Evolutionary conservation across 805 yeast genomes (phyloP).

Genomic region (Yamadazyma ubonensis): DNA sequence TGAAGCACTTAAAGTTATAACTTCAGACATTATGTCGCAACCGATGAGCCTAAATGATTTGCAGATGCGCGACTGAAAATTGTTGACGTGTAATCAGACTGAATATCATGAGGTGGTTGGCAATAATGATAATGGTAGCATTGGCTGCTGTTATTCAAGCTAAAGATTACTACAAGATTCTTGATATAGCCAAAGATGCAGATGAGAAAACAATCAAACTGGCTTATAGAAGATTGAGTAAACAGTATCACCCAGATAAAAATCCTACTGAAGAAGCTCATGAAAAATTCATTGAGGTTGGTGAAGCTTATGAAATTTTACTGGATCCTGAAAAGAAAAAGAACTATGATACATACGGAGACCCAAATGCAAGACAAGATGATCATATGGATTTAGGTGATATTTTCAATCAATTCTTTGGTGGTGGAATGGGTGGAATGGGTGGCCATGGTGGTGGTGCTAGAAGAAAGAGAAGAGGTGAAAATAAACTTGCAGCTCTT

Average conservation of each 20-base stretch:
- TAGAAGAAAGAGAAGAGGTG: constrained; percentile 57
- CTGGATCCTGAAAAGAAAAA: constrained; percentile 66
- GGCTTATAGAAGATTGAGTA: constrained; percentile 78
- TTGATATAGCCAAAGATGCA: constrained; percentile 71
- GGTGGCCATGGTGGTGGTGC: constrained; percentile 13
- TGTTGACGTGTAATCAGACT: constrained; percentile 7
- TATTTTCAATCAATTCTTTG: constrained; percentile 51
- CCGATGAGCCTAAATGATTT: too few relatives aligned
- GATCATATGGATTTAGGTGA: constrained; percentile 46
- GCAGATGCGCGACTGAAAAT: neutral
- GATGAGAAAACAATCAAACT: constrained; percentile 78
- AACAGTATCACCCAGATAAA: constrained; percentile 93
- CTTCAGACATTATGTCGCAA: constrained; percentile 11
- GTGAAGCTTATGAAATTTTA: constrained; percentile 89
- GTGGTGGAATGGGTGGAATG: constrained; percentile 26
- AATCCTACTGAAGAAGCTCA: constrained; percentile 83
- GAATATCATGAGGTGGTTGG: constrained; percentile 4
- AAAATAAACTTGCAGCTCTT: constrained; percentile 56
- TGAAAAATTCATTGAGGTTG: constrained; percentile 82
- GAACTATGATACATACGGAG: constrained; percentile 76
- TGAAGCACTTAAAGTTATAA: constrained; percentile 33
- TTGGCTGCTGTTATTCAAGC: constrained; percentile 19
- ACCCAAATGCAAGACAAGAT: constrained; percentile 47
- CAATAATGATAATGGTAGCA: constrained; percentile 7
- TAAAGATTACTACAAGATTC: constrained; percentile 54